Evolutionary conservation across 2,329 filamentous ascomycete species (phyloP), one percentile per base, ranked within the genome.

Genomic region (Pseudocercospora pini-densiflorae): DNA sequence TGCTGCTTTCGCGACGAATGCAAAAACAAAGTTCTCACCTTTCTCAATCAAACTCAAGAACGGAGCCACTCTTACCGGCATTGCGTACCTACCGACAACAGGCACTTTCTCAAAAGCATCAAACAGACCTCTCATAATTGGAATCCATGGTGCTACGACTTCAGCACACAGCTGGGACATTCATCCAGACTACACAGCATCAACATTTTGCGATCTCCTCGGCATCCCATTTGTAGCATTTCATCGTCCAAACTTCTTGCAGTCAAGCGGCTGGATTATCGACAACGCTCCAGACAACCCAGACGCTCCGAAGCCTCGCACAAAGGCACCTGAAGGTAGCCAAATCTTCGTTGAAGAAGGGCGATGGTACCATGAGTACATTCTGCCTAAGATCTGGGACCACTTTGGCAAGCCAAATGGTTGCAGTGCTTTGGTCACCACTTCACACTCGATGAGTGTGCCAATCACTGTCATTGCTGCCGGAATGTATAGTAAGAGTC

Each of bases 101-200:
- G 47, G 59, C 16, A 45, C 21, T 51, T 36, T 61, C 59, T 33
- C 33, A 31, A 19, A 31, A 27, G 45, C 45, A 24, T 23, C 43
- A 16, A 27, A n/a, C 27, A 65, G 47, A 58, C 63, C 63, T n/a
- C 63, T 65, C 14, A 36, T 61, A 10, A 27, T 65, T 31, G 63
- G 58, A 5, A 55, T 55, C 16, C 63, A 65, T 45, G 63, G 63
- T 31, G 63, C 21, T 16, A 57, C 63, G 1, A 61, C 57, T 51
- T 65, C 63, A 27, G 58, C 63, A 23, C 29, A 65, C 33, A 61
- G 43, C 16, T 66, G 31, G 27, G 59, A 62, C 43, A 14, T 51
- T 14, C 31, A 43, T 36, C 64, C 59, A 19, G 27, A 62, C 23
- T 59, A 59, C 40, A 66, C 59, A 16, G 59, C 64, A 21, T 62